phyloP scores from a whole-genome alignment of 2,329 filamentous ascomycete species.

The Graphilbum ipis-grandicollis region DNA sequence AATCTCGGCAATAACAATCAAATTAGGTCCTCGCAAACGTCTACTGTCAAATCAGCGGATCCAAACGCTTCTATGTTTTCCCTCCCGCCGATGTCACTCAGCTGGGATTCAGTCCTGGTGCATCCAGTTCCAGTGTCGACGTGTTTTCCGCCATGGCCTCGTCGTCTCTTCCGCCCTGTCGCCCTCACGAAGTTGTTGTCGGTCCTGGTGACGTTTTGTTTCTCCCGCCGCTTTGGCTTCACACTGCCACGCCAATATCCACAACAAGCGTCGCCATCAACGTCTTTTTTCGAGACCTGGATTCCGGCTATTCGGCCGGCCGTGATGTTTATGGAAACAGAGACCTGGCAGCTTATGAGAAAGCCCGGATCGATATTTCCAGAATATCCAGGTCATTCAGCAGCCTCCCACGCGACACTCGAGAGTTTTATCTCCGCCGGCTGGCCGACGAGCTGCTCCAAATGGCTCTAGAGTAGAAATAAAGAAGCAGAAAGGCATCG shows the following conservation, averaged over 20 bases:
- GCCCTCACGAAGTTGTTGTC: conserved; percentile 50
- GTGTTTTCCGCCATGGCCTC: conserved; percentile 38
- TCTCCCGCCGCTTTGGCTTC: conserved; percentile 70
- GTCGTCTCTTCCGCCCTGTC: conserved; percentile 26
- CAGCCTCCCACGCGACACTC: conserved; percentile 45
- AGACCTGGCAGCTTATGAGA: conserved; percentile 72
- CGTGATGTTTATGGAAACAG: conserved; percentile 79
- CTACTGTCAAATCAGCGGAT: conserved; percentile 60
- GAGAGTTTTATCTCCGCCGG: conserved; percentile 59
- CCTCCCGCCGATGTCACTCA: conserved; percentile 57
- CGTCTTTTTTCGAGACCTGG: conserved; percentile 64
- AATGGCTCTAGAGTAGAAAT: conserved; percentile 6
- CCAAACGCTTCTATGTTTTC: conserved; percentile 59
- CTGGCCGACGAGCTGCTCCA: conserved; percentile 47
- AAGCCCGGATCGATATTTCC: conserved; percentile 53
- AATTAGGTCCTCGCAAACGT: conserved; percentile 68
- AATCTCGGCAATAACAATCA: too few species aligned
- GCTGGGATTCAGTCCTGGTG: conserved; percentile 55
- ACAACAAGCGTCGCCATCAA: conserved; percentile 65
- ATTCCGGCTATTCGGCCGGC: conserved; percentile 51
- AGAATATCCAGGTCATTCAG: conserved; percentile 49
- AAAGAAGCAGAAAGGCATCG: too few species aligned
- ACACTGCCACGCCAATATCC: conserved; percentile 47
- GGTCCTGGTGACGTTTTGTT: conserved; percentile 61
- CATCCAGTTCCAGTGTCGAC: conserved; percentile 64